A percentile compares a stretch with the other conserved stretches of the same genome.
phyloP scores from a whole-genome alignment of 2,329 filamentous ascomycete species.

The Fusarium sp. region DNA sequence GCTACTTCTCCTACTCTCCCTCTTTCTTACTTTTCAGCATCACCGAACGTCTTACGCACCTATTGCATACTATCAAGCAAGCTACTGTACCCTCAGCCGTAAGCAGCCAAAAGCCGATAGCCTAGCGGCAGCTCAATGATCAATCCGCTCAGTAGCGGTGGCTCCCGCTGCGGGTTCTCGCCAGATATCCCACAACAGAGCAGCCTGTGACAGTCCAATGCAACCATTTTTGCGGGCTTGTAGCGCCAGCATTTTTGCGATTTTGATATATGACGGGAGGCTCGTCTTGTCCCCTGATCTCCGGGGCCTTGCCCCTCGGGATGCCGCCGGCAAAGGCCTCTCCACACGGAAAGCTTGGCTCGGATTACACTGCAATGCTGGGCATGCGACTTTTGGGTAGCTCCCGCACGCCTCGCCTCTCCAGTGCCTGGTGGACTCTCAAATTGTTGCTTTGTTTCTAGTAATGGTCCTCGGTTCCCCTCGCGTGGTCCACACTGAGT shows the following conservation, averaged over 20 bases:
- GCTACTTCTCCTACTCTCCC: conserved; percentile 13
- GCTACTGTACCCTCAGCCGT: conserved; percentile 32
- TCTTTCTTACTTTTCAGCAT: conserved; percentile 6
- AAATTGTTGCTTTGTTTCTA: background rate
- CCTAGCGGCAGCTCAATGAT: background rate
- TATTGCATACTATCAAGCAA: conserved; percentile 7
- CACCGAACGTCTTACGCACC: conserved; percentile 5
- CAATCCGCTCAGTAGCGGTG: background rate
- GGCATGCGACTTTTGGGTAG: background rate
- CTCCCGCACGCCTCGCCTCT: conserved; percentile 7
- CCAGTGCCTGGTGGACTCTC: background rate
- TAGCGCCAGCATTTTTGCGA: conserved; percentile 18
- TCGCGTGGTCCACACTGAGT: conserved; percentile 4
- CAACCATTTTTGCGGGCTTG: conserved; percentile 5
- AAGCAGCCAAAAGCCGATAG: conserved; percentile 19
- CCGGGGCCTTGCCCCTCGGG: background rate
- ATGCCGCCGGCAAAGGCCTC: conserved; percentile 37
- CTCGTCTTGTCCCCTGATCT: background rate
- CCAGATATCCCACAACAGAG: background rate
- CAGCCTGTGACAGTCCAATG: conserved; percentile 17
- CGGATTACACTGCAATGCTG: conserved; percentile 1
- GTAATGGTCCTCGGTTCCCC: background rate
- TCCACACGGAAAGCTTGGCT: conserved; percentile 21
- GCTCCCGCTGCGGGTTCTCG: conserved; percentile 1
- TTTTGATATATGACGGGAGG: conserved; percentile 35